Evolutionary conservation across 805 yeast species (phyloP), one percentile per base, ranked within the genome.

Genomic region (Saturnispora sanitii): DNA sequence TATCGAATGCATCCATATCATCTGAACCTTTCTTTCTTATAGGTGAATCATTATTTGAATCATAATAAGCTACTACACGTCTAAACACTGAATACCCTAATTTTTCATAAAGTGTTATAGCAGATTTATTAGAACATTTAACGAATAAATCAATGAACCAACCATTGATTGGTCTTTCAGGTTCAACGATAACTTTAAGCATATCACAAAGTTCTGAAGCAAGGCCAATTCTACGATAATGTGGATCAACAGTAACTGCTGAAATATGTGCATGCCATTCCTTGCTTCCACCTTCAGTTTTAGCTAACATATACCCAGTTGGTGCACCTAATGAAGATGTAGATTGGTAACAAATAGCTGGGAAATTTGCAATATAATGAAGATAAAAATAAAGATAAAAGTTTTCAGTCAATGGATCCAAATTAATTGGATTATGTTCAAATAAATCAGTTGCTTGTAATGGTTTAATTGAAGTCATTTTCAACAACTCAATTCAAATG

Each of bases 191-290:
- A 33, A 75, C 70, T 51, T 82, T 87, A 33, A 92, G 63, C 44
- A 83, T 75, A 36, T 73, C 65, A 53, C 96, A 87, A 32, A 92
- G 65, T 44, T 74, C 72, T 6, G 87, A 75, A 1, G 96, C 98
- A 30, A 92, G 64, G 2, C 95, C 94, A 13, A 90, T 68, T 45
- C 97, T 65, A 40, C 99, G 65, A 58, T 81, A 90, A 39, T 76
- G 79, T 11, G 84, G 79, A 44, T 82, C 81, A 1, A 92, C 82
- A 0, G 97, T 87, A 3, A 92, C 95, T 0, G 98, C 97, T 0
- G 97, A 86, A 37, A 92, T 87, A 58, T 92, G 99, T 1, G 95
- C 76, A 55, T 92, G 99, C 95, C 96, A 90, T 45, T 87, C 92
- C 35, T 70, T 75, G 4, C 71, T 75, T 28, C 67, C 67, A 0